Base-by-base conservation (phyloP, 2,329 filamentous ascomycete species). In the Aureobasidium subglaciale region DNA sequence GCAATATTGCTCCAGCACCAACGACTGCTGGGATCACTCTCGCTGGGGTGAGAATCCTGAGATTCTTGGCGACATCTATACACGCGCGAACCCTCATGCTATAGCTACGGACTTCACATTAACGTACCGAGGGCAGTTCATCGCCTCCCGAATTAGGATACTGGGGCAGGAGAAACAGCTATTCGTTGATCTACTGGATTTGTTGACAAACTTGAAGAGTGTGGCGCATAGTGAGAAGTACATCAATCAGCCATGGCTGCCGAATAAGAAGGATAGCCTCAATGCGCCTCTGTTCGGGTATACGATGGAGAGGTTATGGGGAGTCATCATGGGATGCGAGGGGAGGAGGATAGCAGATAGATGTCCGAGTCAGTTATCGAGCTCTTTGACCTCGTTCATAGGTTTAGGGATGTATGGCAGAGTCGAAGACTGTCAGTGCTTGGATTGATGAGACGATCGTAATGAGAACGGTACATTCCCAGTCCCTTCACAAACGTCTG, bases 71-170 rank as follows among this genome's bases (percentile, higher is more conserved):
- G 10, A 11, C 10, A 48, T 48, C 13, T 34, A 25, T 6, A 1
- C 15, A 3, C 29, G 13, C 5, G 30, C 30, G 8, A 48, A 37
- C 8, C 20, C 8, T 20, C 40, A 3, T 5, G 7, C 2, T 35
- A 30, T 10, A 16, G 10, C 3, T 34, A 37, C n/a, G n/a, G 25
- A 58, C 24, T 25, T 73, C 0, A 63, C 71, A 11, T 58, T 77
- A 2, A 73, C 72, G 2, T 75, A 75, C 58, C 72, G 73, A 40
- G 77, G 76, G n/a, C 73, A 76, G 49, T 78, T 79, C 59, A 63
- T 76, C 40, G 73, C 69, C 3, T 76, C 73, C 0, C 71, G 71
- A 0, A 63, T 63, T 4, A 67, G 76, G 0, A 73, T 78, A 8
- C 65, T 72, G 1, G 71, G 64, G 2, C 64, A 67, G 9, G 58